Base-by-base conservation (phyloP, 768 basidiomycete genomes). In the Favolaschia claudopus region DNA sequence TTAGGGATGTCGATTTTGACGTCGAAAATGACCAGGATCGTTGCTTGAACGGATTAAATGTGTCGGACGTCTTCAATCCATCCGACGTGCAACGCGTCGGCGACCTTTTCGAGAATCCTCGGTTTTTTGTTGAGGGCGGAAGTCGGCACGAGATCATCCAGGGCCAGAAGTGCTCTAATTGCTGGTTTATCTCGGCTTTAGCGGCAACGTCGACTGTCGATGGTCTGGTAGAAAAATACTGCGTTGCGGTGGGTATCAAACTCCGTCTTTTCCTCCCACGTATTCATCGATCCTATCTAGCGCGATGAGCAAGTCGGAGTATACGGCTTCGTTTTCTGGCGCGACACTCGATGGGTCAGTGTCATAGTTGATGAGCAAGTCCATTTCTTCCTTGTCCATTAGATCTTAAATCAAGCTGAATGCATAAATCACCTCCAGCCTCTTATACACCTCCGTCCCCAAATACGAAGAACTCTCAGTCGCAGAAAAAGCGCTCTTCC, bases 341-440 rank as follows among this genome's bases (percentile, higher is more conserved):
- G 75, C 2, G 75, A 76, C 38, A 51, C 62, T 33, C 65, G 68
- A 34, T 76, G 75, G 75, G 69, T 69, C 22, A 72, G 72, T 50
- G 74, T 76, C 5, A 71, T 76, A 32, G 70, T 76, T 28, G 75
- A 76, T 53, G 75, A 76, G 73, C 72, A 13, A 22, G 72, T 69
- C 7, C 2, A 49, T 24, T 31, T 28, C 17, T 13, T 13, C 3
- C 8, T 4, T 28, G n/a, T n/a, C n/a, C 40, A 5, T 5, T 5
- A 22, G 14, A 27, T 40, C 8, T 25, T 8, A 34, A 19, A 48
- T 58, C 39, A 13, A 51, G 15, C 20, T 42, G 2, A 13, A 22
- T 4, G 12, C 49, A 38, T n/a, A n/a, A n/a, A 10, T 50, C n/a
- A n/a, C n/a, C 22, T 27, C 2, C 50, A 76, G 74, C 55, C 69